A percentile compares a stretch with the other conserved stretches of the same genome.
phyloP scores from a whole-genome alignment of 2,329 filamentous ascomycete species.

The Chaetomium olivaceum region DNA sequence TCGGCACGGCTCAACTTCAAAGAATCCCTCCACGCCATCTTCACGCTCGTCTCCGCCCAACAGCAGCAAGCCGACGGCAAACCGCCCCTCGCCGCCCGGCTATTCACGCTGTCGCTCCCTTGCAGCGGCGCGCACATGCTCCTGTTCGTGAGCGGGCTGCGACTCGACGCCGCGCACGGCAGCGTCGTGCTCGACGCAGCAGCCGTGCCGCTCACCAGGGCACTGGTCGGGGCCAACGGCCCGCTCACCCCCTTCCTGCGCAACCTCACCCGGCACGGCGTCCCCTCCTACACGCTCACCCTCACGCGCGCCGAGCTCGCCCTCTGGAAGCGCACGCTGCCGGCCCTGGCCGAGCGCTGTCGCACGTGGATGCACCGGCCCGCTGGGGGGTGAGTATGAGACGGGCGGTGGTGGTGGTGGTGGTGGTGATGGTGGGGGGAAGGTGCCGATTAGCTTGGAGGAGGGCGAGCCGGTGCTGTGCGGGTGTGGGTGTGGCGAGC shows the following conservation, averaged over 20 bases:
- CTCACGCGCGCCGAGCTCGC: constrained; percentile 59
- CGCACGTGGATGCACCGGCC: constrained; percentile 48
- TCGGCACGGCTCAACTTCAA: constrained; percentile 48
- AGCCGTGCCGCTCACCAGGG: constrained; percentile 46
- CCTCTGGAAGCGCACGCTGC: constrained; percentile 50
- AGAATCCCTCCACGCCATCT: constrained; percentile 50
- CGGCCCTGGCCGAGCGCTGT: constrained; percentile 49
- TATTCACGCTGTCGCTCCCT: constrained; percentile 46
- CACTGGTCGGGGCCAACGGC: too few relatives aligned
- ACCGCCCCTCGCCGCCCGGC: constrained; percentile 45
- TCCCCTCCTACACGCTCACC: constrained; percentile 41
- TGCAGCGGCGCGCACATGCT: constrained; percentile 44
- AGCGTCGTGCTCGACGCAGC: constrained; percentile 51
- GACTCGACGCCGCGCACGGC: constrained; percentile 46
- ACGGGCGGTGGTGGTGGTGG: constrained; percentile 31
- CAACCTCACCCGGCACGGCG: constrained; percentile 39
- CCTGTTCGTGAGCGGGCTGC: constrained; percentile 46
- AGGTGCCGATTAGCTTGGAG: constrained; percentile 44
- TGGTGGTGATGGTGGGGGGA: too few relatives aligned
- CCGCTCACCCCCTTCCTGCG: constrained; percentile 40
- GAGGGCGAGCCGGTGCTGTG: constrained; percentile 45
- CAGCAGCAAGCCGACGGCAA: constrained; percentile 35
- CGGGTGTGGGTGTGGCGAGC: constrained; percentile 46
- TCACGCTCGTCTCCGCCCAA: constrained; percentile 48
- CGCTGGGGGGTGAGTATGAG: constrained; percentile 47